Evolutionary conservation across 176 grass and related monocot species (phyloP), one percentile per base, ranked within the genome.

Genomic region (Bolboschoenus planiculmis): DNA sequence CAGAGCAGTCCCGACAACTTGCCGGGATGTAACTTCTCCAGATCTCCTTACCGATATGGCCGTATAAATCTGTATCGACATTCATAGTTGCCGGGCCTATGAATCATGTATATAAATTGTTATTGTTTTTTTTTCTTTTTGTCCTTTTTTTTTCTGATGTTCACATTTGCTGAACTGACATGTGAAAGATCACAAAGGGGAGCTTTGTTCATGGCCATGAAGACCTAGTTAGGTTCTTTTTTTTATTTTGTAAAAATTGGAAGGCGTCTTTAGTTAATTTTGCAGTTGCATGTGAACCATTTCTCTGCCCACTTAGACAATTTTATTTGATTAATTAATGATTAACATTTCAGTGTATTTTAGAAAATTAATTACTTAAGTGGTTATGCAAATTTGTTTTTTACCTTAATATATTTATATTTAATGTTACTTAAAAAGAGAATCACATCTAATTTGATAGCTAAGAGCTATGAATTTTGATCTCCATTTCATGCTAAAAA

Each of bases 11-110:
- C 78, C 0, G 54, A 5, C 6, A 27, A 73, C 2, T 54, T 60
- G 35, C 59, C 68, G 4, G 40, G 26, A 27, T 56, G 81, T 23
- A 60, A 67, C 82, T 81, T 76, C 53, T 78, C 58, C 26, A 83
- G 2, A 20, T 39, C 65, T 73, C 58, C 16, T 46, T 43, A 47
- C 15, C 44, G 79, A 37, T 87, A 87, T 30, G 66, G 58, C 33
- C 79, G 65, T 63, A 13, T 87, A 15, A 87, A 35, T 24, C 79
- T 66, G n/a, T n/a, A 0, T 36, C 53, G 27, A 62, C 21, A n/a
- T 36, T 75, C 3, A 21, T 87, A 16, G 36, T 82, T 56, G 31
- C 10, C 1, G 79, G 31, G 33, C 20, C 37, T 4, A 55, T 81
- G 2, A 71, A 55, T 35, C 23, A 54, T 67, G 43, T 35, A 79